Conservation (phyloP, 2,329 filamentous ascomycete species). For the Colletotrichum shisoi region DNA sequence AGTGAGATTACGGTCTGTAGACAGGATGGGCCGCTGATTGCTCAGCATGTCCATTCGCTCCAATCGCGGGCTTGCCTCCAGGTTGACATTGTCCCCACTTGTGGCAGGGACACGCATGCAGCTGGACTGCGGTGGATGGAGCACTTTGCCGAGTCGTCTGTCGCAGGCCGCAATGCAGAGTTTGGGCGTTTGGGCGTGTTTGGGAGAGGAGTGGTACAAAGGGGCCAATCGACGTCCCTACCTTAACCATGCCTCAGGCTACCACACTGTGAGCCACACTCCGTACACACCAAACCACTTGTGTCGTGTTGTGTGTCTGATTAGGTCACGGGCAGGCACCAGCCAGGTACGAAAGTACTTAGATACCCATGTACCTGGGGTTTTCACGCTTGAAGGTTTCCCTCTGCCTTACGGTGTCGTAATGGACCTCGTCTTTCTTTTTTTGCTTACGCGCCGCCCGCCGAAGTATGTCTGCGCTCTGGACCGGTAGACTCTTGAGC, state of each 20-base stretch:
- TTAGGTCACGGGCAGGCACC: not conserved
- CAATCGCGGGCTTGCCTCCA: slow-evolving; percentile 37
- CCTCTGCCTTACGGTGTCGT: not conserved
- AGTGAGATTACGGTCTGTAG: slow-evolving; percentile 16
- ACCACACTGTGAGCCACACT: not conserved
- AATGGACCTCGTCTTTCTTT: not conserved
- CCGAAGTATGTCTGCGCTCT: not conserved
- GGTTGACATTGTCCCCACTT: slow-evolving; percentile 16
- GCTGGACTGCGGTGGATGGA: slow-evolving; percentile 12
- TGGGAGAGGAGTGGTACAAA: not conserved
- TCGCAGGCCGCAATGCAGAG: slow-evolving; percentile 4
- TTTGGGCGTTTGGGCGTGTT: not conserved
- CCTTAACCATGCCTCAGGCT: slow-evolving; percentile 11
- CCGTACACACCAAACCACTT: too few relatives aligned
- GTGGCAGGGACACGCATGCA: slow-evolving; percentile 16
- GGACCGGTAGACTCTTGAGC: too few relatives aligned
- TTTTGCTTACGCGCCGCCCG: not conserved
- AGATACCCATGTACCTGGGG: not conserved
- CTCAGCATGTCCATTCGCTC: slow-evolving; percentile 21
- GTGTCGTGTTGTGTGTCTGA: not conserved
- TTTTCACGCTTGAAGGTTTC: not conserved
- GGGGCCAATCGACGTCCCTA: not conserved
- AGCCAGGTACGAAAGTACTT: not conserved
- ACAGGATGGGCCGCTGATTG: slow-evolving; percentile 8
- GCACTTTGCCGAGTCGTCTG: not conserved